Conservation (phyloP, 2,329 filamentous ascomycete species). For the Capronia americana region DNA sequence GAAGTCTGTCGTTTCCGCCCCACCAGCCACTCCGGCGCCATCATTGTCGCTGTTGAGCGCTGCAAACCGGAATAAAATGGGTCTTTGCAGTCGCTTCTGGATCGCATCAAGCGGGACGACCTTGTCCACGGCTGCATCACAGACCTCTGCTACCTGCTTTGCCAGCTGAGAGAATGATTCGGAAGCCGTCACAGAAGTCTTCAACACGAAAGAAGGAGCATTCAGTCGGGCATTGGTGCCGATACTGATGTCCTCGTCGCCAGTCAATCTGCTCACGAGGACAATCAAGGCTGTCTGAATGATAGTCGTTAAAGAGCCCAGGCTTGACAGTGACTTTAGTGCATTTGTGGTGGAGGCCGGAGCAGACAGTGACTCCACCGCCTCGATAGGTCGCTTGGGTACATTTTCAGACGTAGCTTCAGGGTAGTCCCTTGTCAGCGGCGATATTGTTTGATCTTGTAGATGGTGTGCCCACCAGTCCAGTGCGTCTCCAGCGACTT, state of each 20-base stretch:
- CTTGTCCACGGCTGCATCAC: conserved; percentile 28
- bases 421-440: conserved; percentile 54
- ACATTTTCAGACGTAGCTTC: conserved; percentile 45
- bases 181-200: conserved; percentile 49
- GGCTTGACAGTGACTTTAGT: conserved; percentile 48
- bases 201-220: conserved; percentile 54
- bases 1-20: conserved; percentile 53
- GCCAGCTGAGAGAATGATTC: conserved; percentile 52
- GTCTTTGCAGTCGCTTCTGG: conserved; percentile 37
- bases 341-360: conserved; percentile 47
- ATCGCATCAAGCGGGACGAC: conserved; percentile 29
- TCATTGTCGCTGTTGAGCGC: conserved; percentile 52
- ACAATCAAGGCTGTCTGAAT: conserved; percentile 54
- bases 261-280: conserved; percentile 54
- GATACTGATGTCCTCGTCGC: conserved; percentile 57
- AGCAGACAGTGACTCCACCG: conserved; percentile 51
- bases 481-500: conserved; percentile 41
- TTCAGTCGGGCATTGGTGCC: conserved; percentile 53
- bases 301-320: conserved; percentile 48
- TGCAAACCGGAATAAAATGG: conserved; percentile 56
- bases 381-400: conserved; percentile 49
- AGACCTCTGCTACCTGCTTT: conserved; percentile 46
- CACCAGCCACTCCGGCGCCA: conserved; percentile 47
- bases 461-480: conserved; percentile 51
- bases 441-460: conserved; percentile 51